Conservation (phyloP, 2,329 filamentous ascomycete species). For the Didymellaceae sp. region DNA sequence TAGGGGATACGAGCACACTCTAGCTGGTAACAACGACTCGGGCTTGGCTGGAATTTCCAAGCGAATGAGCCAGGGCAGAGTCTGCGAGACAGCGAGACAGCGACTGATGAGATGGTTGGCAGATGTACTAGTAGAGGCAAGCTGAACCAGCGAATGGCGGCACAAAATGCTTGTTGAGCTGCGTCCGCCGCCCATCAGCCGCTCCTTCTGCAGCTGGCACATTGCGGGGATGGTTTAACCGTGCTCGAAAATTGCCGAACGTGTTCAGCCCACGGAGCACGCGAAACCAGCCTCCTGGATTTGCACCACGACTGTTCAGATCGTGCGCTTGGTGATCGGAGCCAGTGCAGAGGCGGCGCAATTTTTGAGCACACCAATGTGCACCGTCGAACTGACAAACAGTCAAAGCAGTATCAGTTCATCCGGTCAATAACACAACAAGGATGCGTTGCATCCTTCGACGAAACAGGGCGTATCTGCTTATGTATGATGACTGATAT, state of each 20-base stretch:
- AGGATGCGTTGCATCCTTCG: constrained; percentile 4
- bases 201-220: constrained; percentile 15
- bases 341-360: background rate
- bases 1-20: constrained; percentile 18
- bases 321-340: constrained; percentile 6
- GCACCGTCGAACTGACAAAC: background rate
- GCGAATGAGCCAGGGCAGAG: constrained; percentile 3
- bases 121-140: constrained; percentile 9
- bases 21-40: constrained; percentile 12
- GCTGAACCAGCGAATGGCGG: constrained; percentile 11
- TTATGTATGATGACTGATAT: constrained; percentile 4
- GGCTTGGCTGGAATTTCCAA: constrained; percentile 2
- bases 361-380: no score
- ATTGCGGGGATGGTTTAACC: constrained; percentile 24
- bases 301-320: constrained; percentile 2
- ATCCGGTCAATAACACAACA: background rate
- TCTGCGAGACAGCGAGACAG: constrained; percentile 1
- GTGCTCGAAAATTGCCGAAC: constrained; percentile 7
- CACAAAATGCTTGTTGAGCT: constrained; percentile 10
- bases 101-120: background rate
- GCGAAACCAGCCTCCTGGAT: constrained; percentile 17
- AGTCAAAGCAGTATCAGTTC: background rate
- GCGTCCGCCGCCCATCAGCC: constrained; percentile 27
- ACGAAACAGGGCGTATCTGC: constrained; percentile 12
- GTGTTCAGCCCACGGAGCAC: background rate